These are phyloP conservation scores for Neoscytalidium dimidiatum DNA, from an alignment of 2,329 filamentous ascomycete species.

Conservation along the genomic window DNA sequence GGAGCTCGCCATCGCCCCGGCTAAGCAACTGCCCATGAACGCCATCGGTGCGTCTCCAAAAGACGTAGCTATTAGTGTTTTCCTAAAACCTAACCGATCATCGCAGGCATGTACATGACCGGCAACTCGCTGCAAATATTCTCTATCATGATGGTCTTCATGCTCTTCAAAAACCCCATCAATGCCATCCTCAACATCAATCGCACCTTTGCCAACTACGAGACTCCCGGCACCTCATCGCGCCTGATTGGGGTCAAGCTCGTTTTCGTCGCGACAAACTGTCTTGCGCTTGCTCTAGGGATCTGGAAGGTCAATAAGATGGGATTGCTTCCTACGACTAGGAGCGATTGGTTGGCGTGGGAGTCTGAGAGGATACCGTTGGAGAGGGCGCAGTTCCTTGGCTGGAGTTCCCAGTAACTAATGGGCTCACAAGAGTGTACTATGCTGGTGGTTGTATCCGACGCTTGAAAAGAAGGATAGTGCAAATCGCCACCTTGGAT, in stretches of 20 bases:
- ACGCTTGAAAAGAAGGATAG: not conserved
- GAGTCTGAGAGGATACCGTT: conserved; percentile 56
- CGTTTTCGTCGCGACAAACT: conserved; percentile 84
- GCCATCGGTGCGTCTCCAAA: conserved; percentile 71
- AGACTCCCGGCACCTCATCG: conserved; percentile 73
- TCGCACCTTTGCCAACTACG: conserved; percentile 86
- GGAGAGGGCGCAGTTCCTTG: conserved; percentile 18
- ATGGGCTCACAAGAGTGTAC: not conserved
- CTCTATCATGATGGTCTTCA: conserved; percentile 99
- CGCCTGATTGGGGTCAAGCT: conserved; percentile 82
- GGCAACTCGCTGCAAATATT: conserved; percentile 98
- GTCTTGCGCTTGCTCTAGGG: conserved; percentile 79
- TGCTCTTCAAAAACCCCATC: conserved; percentile 96
- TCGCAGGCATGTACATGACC: conserved; percentile 90
- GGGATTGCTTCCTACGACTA: conserved; percentile 93
- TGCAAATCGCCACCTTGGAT: no score
- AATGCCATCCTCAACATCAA: conserved; percentile 81
- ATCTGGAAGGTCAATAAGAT: conserved; percentile 97
- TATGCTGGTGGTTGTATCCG: no score
- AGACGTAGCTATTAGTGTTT: not conserved
- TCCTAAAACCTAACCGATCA: not conserved
- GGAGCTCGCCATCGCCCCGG: conserved; percentile 91
- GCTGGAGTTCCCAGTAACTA: not conserved
- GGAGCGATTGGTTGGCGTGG: conserved; percentile 98
- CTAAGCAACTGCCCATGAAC: conserved; percentile 96